phyloP scores from a whole-genome alignment of 1,284 basidiomycete genomes.

The Leccinum pachyderme region DNA sequence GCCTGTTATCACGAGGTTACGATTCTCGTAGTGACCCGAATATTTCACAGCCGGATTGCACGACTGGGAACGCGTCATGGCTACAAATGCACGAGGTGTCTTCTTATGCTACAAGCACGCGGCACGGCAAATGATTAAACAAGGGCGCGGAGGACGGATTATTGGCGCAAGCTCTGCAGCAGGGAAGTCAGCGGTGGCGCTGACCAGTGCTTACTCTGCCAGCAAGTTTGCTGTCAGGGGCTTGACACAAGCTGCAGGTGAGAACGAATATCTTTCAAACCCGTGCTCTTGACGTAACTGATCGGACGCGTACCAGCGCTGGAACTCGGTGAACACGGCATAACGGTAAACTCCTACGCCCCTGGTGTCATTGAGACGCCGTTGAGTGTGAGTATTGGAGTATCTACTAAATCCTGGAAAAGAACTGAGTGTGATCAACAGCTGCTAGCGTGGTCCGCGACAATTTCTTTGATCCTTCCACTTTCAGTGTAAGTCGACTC shows the following conservation, averaged over 20 bases:
- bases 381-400: slow-evolving; percentile 5
- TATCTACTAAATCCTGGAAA: neutral
- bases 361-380: slow-evolving; percentile 10
- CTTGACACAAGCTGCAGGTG: slow-evolving; percentile 27
- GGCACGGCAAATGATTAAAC: slow-evolving; percentile 32
- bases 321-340: slow-evolving; percentile 30
- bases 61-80: slow-evolving; percentile 19
- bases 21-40: neutral
- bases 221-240: slow-evolving; percentile 35
- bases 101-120: slow-evolving; percentile 13
- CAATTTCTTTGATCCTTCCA: too few relatives aligned
- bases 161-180: slow-evolving; percentile 30
- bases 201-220: slow-evolving; percentile 17
- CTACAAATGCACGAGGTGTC: slow-evolving; percentile 27
- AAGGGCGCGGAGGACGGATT: slow-evolving; percentile 16
- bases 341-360: slow-evolving; percentile 3
- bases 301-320: slow-evolving; percentile 2
- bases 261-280: neutral
- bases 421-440: neutral
- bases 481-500: neutral
- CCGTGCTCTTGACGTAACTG: slow-evolving; percentile 1
- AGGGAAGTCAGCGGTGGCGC: slow-evolving; percentile 17
- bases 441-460: neutral
- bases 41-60: slow-evolving; percentile 10
- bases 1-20: neutral